Evolutionary conservation across 257 asterid species (phyloP), one percentile per base, ranked within the genome.

Genomic region (Nemophila menziesii): DNA sequence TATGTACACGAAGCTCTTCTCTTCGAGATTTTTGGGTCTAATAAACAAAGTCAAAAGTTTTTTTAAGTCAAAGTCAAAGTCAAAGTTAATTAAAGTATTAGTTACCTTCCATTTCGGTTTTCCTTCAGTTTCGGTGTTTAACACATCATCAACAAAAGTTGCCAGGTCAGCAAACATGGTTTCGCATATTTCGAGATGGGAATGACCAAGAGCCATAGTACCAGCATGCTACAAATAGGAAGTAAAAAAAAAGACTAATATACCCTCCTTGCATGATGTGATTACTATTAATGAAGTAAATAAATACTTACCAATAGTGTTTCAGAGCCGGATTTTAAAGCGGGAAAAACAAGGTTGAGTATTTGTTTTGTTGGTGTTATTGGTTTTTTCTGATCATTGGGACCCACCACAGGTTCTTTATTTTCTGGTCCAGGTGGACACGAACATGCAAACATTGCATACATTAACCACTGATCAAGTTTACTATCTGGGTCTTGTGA

Each of bases 71-170:
- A n/a, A n/a, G n/a, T n/a, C n/a, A n/a, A n/a, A n/a, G n/a, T n/a
- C n/a, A n/a, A n/a, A n/a, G n/a, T n/a, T n/a, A n/a, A n/a, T n/a
- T n/a, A n/a, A n/a, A n/a, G n/a, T n/a, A n/a, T n/a, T n/a, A n/a
- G n/a, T n/a, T 78, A 90, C 99, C 99, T 90, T 90, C 99, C 99
- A 90, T 65, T 90, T 90, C 34, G 99, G 89, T 53, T 85, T 90
- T 61, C 89, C 96, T 69, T 90, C 99, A 16, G 94, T 75, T 66
- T 90, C 99, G n/a, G n/a, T n/a, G 58, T 76, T 66, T 49, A 96
- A 81, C 52, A 82, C 77, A 61, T 90, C 99, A 45, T 90, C 96
- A 39, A 81, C 77, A 74, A 85, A 90, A 52, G 96, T 80, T 5
- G 96, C 69, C 62, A 90, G 99, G 70, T 90, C 96, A 23, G 94